Evolutionary conservation across 2,329 filamentous ascomycete genomes (phyloP), one percentile per base, ranked within the genome.

Genomic region (Hypomyces perniciosus): DNA sequence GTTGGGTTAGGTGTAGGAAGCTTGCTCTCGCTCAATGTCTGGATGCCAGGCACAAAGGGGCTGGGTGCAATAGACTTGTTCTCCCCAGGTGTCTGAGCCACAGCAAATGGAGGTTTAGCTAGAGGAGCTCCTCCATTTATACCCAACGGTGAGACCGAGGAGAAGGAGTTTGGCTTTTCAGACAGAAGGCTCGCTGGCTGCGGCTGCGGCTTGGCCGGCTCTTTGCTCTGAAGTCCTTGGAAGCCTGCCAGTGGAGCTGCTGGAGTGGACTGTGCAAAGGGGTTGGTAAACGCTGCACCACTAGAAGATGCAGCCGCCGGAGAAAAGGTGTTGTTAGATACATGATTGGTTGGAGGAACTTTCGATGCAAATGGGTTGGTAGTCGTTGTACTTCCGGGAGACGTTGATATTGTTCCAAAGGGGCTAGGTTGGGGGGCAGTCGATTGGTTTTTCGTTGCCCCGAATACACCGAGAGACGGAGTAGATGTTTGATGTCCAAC

Each of bases 141-240:
- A 34, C 50, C 48, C 28, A 57, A 46, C 10, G 52, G 37, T 13
- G 54, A 37, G 1, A 35, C 39, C 29, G 55, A 44, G n/a, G 59
- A 41, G 13, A 67, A 65, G 9, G 61, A 56, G 35, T 54, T 62
- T 39, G 54, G 52, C 28, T 58, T 56, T 27, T 52, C 41, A 10
- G 10, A 28, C 8, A 13, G 6, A 27, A 9, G 9, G 13, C 13
- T 40, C 20, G 40, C 9, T 37, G 27, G 44, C 20, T 40, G 41
- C 12, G 13, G 3, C 29, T 41, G 44, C 30, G 46, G 34, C 5
- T 44, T 29, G 31, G 43, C 33, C n/a, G 44, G n/a, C 4, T 48
- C 28, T 46, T 47, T 44, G 33, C 20, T 39, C 34, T 51, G 52
- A 6, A 13, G 7, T 8, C 35, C 48, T 8, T 40, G 44, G 28